A percentile compares a stretch with the other conserved stretches of the same genome.
phyloP scores from a whole-genome alignment of 306 rosid species.

The Argentina anserina region DNA sequence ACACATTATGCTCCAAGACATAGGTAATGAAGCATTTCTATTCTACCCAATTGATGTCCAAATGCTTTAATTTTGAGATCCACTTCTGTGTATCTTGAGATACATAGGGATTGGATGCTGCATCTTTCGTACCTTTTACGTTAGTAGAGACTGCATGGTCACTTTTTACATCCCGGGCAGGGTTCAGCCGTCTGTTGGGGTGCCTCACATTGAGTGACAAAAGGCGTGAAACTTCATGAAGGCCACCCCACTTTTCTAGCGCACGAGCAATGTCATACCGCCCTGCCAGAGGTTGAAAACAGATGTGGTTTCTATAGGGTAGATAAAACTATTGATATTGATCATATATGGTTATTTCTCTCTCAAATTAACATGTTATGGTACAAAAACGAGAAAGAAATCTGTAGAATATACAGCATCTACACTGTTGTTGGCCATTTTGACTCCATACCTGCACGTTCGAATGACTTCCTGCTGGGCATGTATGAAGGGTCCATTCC shows the following conservation, averaged over 20 bases:
- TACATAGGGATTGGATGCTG: constrained; percentile 45
- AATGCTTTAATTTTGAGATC: constrained; percentile 60
- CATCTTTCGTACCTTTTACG: constrained; percentile 36
- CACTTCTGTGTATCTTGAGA: constrained; percentile 75
- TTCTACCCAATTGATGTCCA: constrained; percentile 79
- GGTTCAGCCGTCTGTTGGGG: constrained; percentile 47
- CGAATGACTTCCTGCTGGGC: constrained; percentile 96
- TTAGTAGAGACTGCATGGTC: constrained; percentile 32
- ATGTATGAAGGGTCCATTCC: constrained; percentile 85
- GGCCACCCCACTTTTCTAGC: constrained; percentile 94
- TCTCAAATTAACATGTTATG: neutral
- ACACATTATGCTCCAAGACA: neutral
- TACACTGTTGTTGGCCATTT: neutral
- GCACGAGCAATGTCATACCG: constrained; percentile 89
- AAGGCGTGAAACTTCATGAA: constrained; percentile 86
- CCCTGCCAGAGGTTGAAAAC: constrained; percentile 33
- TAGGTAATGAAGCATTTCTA: constrained; percentile 19
- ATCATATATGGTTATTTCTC: neutral
- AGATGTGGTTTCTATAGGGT: neutral
- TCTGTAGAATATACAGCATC: neutral
- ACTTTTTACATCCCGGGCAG: constrained; percentile 46
- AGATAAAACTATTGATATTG: neutral
- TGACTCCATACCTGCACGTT: constrained; percentile 69
- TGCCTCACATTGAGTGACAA: constrained; percentile 68
- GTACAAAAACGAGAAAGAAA: neutral